These are phyloP conservation scores for Volutella citrinella DNA, from an alignment of 2,329 filamentous ascomycete genomes.

Conservation along the genomic window DNA sequence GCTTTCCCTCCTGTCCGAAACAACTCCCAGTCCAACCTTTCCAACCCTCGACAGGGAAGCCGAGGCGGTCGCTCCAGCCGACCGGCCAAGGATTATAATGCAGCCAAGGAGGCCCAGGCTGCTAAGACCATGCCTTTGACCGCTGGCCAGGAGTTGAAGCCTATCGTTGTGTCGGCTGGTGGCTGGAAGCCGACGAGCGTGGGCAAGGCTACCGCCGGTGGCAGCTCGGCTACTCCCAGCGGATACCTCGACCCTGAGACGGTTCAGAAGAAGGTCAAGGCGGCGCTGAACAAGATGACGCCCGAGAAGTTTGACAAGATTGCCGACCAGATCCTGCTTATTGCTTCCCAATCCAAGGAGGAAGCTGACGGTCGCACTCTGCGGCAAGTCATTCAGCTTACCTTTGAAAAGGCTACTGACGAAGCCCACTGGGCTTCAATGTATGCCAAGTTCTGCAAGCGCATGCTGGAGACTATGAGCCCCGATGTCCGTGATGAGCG, in stretches of 20 bases:
- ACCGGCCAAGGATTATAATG: constrained; percentile 56
- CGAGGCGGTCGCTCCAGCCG: constrained; percentile 54
- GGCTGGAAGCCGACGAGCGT: constrained; percentile 88
- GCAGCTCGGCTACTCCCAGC: constrained; percentile 40
- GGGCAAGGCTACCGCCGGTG: constrained; percentile 33
- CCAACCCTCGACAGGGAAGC: constrained; percentile 66
- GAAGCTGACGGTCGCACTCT: constrained; percentile 92
- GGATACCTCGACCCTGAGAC: constrained; percentile 79
- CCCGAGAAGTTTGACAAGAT: constrained; percentile 98
- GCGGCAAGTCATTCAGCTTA: constrained; percentile 96
- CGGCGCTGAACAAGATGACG: constrained; percentile 99
- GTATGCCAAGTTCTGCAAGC: constrained; percentile 98
- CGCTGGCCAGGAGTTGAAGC: constrained; percentile 75
- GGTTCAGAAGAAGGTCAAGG: constrained; percentile 99
- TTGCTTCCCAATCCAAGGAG: constrained; percentile 92
- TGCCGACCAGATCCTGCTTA: constrained; percentile 85
- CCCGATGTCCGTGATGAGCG: constrained; percentile 92
- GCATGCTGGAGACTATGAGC: constrained; percentile 95
- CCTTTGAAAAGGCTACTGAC: constrained; percentile 98
- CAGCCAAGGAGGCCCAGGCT: constrained; percentile 64
- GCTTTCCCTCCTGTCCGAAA: constrained; percentile 66
- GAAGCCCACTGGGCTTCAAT: constrained; percentile 98
- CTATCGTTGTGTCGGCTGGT: constrained; percentile 65
- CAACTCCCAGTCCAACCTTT: constrained; percentile 56
- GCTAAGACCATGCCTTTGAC: constrained; percentile 92